Evolutionary conservation across 257 asterid genomes (phyloP), one percentile per base, ranked within the genome.

Genomic region (Coffea eugenioides): DNA sequence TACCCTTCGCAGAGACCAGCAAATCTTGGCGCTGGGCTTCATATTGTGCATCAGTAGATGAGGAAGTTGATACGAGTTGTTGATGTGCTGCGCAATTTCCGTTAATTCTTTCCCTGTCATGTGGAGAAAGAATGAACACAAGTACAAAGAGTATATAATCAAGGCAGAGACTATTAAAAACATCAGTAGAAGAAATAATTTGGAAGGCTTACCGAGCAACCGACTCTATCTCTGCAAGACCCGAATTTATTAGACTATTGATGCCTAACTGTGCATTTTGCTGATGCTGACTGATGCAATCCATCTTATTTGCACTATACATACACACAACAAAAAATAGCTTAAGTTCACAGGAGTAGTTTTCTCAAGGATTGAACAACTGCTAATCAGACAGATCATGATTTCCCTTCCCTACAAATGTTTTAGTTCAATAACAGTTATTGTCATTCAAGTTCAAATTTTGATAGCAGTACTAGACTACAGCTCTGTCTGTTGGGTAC

Each of bases 1-100:
- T 89, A 93, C 97, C 97, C 61, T 86, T 84, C 15, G 84, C 77
- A 59, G 88, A 82, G 7, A 34, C 84, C 86, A 77, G 83, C 82
- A 92, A 61, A 56, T 77, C 84, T 52, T 83, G 83, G 75, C 81
- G 31, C 31, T 72, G 84, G 69, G 83, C 80, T 80, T 84, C 87
- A 65, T 86, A 68, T 82, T 92, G 87, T 79, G 82, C 80, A 61
- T 77, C 82, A 85, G 84, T 71, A 49, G 82, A 83, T 0, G 89
- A 87, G 81, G 89, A 88, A 66, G 85, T 84, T 70, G 90, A 93
- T 81, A 86, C 72, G 75, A 91, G 76, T 57, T 85, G 77, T 65
- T 84, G 88, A 11, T 86, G 89, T 75, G 83, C 70, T 74, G 84
- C 56, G 75, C 80, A 82, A 83, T 87, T 87, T 87, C 86, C 89